Evolutionary conservation across 768 basidiomycete species (phyloP).

Genomic region (Boletus barrowsii): DNA sequence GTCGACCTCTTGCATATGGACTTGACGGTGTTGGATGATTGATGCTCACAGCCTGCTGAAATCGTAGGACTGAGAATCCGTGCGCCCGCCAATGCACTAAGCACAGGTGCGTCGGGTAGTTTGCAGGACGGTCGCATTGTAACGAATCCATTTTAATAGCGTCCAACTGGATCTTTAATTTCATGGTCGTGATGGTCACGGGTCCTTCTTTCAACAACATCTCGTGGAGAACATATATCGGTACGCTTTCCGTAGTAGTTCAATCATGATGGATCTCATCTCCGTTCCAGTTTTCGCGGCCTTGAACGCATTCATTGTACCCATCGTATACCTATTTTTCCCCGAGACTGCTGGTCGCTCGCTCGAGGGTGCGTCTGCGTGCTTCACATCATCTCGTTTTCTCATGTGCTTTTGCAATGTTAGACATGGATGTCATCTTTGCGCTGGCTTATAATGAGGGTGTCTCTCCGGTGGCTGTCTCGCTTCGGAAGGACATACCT

Average conservation of each 20-base stretch:
- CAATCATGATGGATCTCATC: background rate
- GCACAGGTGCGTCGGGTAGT: conserved; percentile 39
- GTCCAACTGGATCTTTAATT: conserved; percentile 57
- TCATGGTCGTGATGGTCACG: conserved; percentile 58
- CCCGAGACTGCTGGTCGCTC: conserved; percentile 60
- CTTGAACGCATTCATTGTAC: conserved; percentile 55
- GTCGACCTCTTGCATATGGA: conserved; percentile 16
- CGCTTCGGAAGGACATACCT: conserved; percentile 43
- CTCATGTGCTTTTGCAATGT: background rate
- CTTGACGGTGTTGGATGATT: background rate
- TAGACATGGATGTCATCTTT: conserved; percentile 48
- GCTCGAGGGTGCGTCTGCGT: conserved; percentile 41
- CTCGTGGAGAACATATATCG: conserved; percentile 59
- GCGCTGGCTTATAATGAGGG: conserved; percentile 44
- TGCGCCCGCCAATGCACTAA: conserved; percentile 62
- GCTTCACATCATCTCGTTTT: background rate
- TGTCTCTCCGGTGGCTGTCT: conserved; percentile 43
- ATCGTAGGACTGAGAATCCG: conserved; percentile 60
- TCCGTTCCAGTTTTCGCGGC: conserved; percentile 45
- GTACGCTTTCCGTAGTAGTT: conserved; percentile 21
- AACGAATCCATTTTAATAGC: conserved; percentile 14
- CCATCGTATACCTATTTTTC: conserved; percentile 58
- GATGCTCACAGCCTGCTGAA: conserved; percentile 52
- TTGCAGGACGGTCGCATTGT: background rate
- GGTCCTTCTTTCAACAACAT: conserved; percentile 58